These are phyloP conservation scores for Entoloma clypeatum DNA, from an alignment of 1,284 basidiomycete species.

Conservation along the genomic window DNA sequence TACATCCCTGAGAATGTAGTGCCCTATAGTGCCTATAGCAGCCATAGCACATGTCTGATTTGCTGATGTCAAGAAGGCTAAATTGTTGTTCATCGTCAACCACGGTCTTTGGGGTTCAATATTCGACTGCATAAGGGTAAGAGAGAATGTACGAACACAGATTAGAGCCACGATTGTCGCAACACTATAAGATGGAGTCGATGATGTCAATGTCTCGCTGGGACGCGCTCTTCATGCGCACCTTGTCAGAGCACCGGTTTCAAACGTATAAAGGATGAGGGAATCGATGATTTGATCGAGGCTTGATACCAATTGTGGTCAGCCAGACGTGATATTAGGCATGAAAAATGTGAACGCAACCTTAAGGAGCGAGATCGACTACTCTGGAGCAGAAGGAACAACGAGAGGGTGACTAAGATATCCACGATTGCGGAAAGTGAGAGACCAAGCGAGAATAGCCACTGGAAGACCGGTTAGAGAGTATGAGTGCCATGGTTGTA, in stretches of 20 bases:
- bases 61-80: slow-evolving; percentile 51
- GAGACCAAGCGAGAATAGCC: slow-evolving; percentile 48
- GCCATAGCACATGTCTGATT: too few relatives aligned
- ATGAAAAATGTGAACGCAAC: slow-evolving; percentile 25
- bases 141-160: slow-evolving; percentile 36
- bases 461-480: slow-evolving; percentile 28
- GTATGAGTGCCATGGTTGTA: background rate
- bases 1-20: too few relatives aligned
- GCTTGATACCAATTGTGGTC: slow-evolving; percentile 23
- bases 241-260: slow-evolving; percentile 52
- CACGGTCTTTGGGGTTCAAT: slow-evolving; percentile 37
- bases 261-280: slow-evolving; percentile 49
- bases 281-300: slow-evolving; percentile 45
- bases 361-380: slow-evolving; percentile 37
- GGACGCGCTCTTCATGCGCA: slow-evolving; percentile 20
- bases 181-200: slow-evolving; percentile 26
- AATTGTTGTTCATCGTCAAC: slow-evolving; percentile 44
- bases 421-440: slow-evolving; percentile 44
- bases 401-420: slow-evolving; percentile 39
- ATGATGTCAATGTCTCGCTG: slow-evolving; percentile 3
- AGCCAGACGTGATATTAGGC: background rate
- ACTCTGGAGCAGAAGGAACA: slow-evolving; percentile 39
- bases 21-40: too few relatives aligned
- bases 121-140: background rate
- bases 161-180: slow-evolving; percentile 46